Conservation (phyloP, 2,329 filamentous ascomycete genomes). For the Cadophora luteo-olivacea region DNA sequence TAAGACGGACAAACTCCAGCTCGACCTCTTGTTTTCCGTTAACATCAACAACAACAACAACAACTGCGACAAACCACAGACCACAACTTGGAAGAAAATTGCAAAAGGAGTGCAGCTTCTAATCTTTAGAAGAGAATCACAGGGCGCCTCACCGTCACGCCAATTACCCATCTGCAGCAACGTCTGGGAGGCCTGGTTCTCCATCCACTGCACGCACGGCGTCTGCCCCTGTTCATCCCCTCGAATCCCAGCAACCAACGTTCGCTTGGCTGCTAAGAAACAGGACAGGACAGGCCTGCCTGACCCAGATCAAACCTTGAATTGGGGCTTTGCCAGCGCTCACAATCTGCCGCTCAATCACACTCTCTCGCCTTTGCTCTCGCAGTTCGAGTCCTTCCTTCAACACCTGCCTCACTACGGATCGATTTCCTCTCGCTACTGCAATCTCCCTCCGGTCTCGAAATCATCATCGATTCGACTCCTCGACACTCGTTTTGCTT, state of each 20-base stretch:
- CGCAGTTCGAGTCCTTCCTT: background rate
- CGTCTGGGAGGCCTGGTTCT: background rate
- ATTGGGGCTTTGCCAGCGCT: conserved; percentile 8
- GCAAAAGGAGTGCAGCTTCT: background rate
- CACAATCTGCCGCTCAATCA: background rate
- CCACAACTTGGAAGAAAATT: background rate
- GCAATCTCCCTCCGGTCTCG: background rate
- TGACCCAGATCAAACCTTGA: conserved; percentile 14
- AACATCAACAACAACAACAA: background rate
- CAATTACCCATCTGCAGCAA: background rate
- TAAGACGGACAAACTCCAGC: conserved; percentile 14
- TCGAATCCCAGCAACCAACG: background rate
- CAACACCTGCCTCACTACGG: background rate
- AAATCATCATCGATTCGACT: conserved; percentile 1
- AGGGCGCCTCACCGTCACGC: background rate
- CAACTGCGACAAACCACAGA: background rate
- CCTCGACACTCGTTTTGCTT: conserved; percentile 1
- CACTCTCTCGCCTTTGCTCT: background rate
- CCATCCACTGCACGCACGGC: background rate
- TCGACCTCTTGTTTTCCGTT: conserved; percentile 5
- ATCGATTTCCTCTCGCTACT: background rate
- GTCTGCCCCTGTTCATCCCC: conserved; percentile 6
- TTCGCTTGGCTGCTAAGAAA: conserved; percentile 10
- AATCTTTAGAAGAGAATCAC: background rate
- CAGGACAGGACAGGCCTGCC: background rate